Percentiles rank a stretch among this genome's conserved stretches.
Evolutionary conservation across 768 basidiomycete species (phyloP).

Genomic region (Vararia minispora): DNA sequence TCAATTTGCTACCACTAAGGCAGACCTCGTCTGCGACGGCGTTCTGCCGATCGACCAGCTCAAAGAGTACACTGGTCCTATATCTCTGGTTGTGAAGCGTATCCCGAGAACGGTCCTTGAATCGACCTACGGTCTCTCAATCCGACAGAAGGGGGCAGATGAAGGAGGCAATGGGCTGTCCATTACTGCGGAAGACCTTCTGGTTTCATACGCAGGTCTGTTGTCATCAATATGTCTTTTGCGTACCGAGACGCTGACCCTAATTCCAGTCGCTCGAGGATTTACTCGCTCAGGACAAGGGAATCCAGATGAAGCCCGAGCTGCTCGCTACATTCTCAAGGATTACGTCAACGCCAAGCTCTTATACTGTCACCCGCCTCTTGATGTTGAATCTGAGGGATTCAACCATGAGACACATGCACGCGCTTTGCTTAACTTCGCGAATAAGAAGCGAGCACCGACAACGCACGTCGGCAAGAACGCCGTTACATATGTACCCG

Average conservation of each 20-base stretch:
- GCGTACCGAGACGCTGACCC: conserved; percentile 1
- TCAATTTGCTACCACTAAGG: conserved; percentile 95
- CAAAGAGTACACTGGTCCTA: conserved; percentile 84
- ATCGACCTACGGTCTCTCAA: conserved; percentile 76
- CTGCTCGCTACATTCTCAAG: conserved; percentile 87
- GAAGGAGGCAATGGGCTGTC: conserved; percentile 82
- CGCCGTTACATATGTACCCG: conserved; percentile 70
- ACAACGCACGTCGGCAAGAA: conserved; percentile 74
- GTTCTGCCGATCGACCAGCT: conserved; percentile 97
- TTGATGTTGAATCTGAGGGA: conserved; percentile 44
- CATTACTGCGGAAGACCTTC: conserved; percentile 65
- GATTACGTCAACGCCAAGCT: conserved; percentile 96
- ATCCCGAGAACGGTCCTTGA: conserved; percentile 82
- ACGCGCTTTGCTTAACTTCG: conserved; percentile 42
- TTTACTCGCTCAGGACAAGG: conserved; percentile 91
- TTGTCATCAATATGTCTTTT: conserved; percentile 13
- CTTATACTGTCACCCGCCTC: conserved; percentile 86
- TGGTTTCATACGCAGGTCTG: conserved; percentile 90
- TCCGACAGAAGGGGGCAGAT: conserved; percentile 51
- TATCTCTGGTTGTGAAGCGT: conserved; percentile 62
- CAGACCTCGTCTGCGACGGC: conserved; percentile 92
- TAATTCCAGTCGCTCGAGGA: conserved; percentile 70
- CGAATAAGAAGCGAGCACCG: conserved; percentile 84
- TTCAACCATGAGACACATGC: conserved; percentile 72
- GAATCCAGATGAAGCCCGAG: conserved; percentile 92